Base-by-base conservation (phyloP, 2,329 filamentous ascomycete genomes). In the Alternaria tenuissima region DNA sequence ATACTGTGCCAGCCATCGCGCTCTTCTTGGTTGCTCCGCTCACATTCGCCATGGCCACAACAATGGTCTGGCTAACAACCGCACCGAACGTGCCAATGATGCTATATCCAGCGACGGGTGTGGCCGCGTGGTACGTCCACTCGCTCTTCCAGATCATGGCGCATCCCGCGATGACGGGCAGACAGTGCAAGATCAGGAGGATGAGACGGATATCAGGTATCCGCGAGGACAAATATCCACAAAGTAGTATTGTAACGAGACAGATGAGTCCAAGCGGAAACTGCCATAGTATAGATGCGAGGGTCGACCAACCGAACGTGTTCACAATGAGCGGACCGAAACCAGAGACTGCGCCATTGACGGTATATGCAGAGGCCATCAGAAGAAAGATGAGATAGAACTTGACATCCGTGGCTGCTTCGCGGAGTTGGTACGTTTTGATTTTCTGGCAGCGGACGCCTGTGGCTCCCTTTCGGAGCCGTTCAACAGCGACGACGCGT, bases 11-110 rank as follows among this genome's bases (percentile, higher is more conserved):
- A 0, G 90, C 89, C 83, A 91, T 92, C 69, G 90, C 88, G 64
- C 88, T 90, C 81, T 93, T 93, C 80, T 93, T 93, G 0, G 90
- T 93, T 24, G 90, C 86, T 16, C 91, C 91, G 0, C 90, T 90
- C 0, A 93, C 89, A 65, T 93, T 93, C 11, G 86, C 86, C 82
- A 86, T 86, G 0, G 84, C 85, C 3, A 87, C 71, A 0, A 81
- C 82, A 42, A 88, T 86, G 3, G 85, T 83, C n/a, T 87, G 79
- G 43, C 86, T 89, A 0, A 91, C 90, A 0, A 91, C 89, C 0
- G 86, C 88, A 0, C 89, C 90, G 64, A 92, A 93, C 65, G 89
- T 91, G 0, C 90, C 90, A 2, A 89, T 90, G 36, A 93, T 84
- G 0, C 88, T 87, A 73, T 92, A 93, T 0, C 90, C 91, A 0